Evolutionary conservation across 208 protist species (phyloP).

Genomic region (Leptomonas seymouri): DNA sequence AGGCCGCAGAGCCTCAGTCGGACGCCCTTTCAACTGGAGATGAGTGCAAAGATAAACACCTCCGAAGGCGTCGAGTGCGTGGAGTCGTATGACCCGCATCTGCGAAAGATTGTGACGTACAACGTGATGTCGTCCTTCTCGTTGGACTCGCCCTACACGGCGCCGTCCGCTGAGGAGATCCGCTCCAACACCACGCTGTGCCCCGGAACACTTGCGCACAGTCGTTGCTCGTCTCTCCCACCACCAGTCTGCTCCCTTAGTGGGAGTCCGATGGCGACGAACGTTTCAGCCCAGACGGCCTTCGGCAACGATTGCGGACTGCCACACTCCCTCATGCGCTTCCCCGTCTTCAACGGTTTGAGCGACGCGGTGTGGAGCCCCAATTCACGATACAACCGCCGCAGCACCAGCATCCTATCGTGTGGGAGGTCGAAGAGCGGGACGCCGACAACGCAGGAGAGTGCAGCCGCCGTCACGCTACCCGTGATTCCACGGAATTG

Average conservation of each 20-base stretch:
- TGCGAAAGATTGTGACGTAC: neutral
- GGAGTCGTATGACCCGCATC: neutral
- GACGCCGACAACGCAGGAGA: neutral
- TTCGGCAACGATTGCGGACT: neutral
- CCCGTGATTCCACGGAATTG: neutral
- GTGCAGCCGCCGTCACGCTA: neutral
- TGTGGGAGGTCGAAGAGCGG: neutral
- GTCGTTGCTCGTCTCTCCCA: neutral
- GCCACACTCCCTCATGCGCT: neutral
- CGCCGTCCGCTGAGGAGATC: neutral
- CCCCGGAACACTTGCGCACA: neutral
- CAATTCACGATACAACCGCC: neutral
- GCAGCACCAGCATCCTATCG: neutral
- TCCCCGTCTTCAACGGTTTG: constrained; percentile 1
- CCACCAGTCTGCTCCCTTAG: neutral
- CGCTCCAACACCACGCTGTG: neutral
- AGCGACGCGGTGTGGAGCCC: neutral
- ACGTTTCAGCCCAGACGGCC: neutral
- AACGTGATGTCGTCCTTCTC: neutral
- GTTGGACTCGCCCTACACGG: neutral
- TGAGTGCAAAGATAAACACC: neutral
- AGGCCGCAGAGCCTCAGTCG: neutral
- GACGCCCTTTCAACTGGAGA: neutral
- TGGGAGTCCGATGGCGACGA: neutral
- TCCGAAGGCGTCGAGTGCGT: neutral